Evolutionary conservation across 75 land plant species (phyloP).

Genomic region (Picea glauca): DNA sequence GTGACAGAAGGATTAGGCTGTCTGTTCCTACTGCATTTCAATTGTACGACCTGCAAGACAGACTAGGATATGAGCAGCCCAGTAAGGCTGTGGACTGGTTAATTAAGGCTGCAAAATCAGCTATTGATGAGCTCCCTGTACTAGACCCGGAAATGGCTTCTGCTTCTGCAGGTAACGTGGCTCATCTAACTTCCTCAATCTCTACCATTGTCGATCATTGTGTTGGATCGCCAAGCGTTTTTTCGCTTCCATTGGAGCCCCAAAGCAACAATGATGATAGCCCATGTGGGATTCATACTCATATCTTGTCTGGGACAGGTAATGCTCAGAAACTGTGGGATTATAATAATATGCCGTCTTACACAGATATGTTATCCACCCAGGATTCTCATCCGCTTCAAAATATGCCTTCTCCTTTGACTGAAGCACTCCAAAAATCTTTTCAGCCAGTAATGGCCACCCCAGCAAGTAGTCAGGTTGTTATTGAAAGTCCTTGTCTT

Average conservation of each 20-base stretch:
- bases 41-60: slow-evolving; percentile 27
- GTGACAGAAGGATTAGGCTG: slow-evolving; percentile 28
- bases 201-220: not conserved
- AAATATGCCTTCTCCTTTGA: not conserved
- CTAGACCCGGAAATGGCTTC: not conserved
- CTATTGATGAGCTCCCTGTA: slow-evolving; percentile 15
- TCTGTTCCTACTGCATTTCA: slow-evolving; percentile 32
- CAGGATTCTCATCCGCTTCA: slow-evolving; percentile 1
- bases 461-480: too few relatives aligned
- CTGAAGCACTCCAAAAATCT: not conserved
- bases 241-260: not conserved
- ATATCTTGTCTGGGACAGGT: too few relatives aligned
- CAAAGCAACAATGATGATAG: not conserved
- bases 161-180: not conserved
- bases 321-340: slow-evolving; percentile 1
- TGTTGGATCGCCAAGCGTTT: not conserved
- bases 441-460: not conserved
- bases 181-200: not conserved
- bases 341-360: not conserved
- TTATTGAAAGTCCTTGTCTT: too few relatives aligned
- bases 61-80: slow-evolving; percentile 30
- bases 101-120: slow-evolving; percentile 16
- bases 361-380: not conserved
- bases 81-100: slow-evolving; percentile 34
- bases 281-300: not conserved